A percentile compares a stretch with the other conserved stretches of the same genome.
These are phyloP conservation scores for Taphrina wiesneri DNA, from an alignment of 1,139 yeast species.

Conservation along the genomic window DNA sequence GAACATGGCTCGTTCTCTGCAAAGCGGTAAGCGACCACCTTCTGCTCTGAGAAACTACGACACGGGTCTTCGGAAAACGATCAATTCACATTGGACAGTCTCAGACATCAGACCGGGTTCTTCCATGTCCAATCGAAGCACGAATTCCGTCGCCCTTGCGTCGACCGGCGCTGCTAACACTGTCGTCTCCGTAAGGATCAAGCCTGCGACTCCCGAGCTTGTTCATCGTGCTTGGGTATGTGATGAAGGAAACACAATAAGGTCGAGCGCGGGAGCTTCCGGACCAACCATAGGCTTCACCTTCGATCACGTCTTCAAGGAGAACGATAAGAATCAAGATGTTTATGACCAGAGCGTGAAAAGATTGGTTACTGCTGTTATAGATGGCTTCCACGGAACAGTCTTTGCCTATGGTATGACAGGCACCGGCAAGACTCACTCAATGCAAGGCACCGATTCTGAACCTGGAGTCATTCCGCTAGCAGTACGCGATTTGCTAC, in stretches of 20 bases:
- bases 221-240: conserved; percentile 17
- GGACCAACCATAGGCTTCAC: conserved; percentile 47
- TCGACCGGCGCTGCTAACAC: conserved; percentile 14
- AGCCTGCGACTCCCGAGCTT: not conserved
- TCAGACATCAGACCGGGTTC: conserved; percentile 12
- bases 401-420: conserved; percentile 95
- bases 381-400: conserved; percentile 83
- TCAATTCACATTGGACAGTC: not conserved
- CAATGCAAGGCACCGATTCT: conserved; percentile 72
- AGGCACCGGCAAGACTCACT: conserved; percentile 91
- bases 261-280: not conserved
- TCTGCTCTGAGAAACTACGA: not conserved
- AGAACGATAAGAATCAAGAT: conserved; percentile 51
- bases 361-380: conserved; percentile 62
- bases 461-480: conserved; percentile 80
- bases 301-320: conserved; percentile 71
- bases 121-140: conserved; percentile 13
- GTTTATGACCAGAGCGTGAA: conserved; percentile 65
- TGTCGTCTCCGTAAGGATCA: conserved; percentile 18
- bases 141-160: not conserved
- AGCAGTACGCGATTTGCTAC: conserved; percentile 68
- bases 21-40: not conserved
- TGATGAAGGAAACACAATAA: conserved; percentile 1
- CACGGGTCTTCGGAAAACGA: not conserved
- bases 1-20: not conserved